Percentiles rank a stretch among this genome's conserved stretches.
Conservation (phyloP, 108 stramenopile species). For the Cyclotella sp. region DNA sequence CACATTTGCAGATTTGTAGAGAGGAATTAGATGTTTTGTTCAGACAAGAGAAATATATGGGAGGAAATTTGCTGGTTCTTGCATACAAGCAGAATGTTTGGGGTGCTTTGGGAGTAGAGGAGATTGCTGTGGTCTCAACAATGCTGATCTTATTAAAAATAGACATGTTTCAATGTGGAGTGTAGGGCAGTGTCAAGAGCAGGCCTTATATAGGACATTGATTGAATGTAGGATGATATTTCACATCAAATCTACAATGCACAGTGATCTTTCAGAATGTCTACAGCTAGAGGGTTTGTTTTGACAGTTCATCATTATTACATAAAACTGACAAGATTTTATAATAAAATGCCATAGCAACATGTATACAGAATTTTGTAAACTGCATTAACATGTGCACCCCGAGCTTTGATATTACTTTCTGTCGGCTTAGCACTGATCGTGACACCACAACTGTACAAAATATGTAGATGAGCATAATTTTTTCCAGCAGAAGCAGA, state of each 20-base stretch:
- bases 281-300: too few relatives aligned
- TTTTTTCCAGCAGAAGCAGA: too few relatives aligned
- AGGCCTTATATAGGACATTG: constrained; percentile 93
- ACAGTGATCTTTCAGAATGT: too few relatives aligned
- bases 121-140: constrained; percentile 79
- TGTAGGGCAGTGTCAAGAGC: constrained; percentile 96
- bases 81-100: constrained; percentile 98
- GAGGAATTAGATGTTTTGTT: constrained; percentile 87
- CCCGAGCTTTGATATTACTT: too few relatives aligned
- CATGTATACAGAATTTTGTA: too few relatives aligned
- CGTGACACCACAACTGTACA: too few relatives aligned
- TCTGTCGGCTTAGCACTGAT: too few relatives aligned
- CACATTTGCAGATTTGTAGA: constrained; percentile 84
- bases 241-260: constrained; percentile 76
- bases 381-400: too few relatives aligned
- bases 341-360: too few relatives aligned
- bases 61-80: constrained; percentile 94
- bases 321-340: too few relatives aligned
- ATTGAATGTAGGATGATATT: constrained; percentile 97
- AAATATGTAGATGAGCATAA: too few relatives aligned
- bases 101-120: constrained; percentile 80
- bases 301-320: neutral
- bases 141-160: constrained; percentile 60
- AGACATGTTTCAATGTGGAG: constrained; percentile 90
- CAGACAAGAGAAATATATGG: constrained; percentile 96